These are phyloP conservation scores for Capronia coronata DNA, from an alignment of 2,329 filamentous ascomycete species.

Conservation along the genomic window DNA sequence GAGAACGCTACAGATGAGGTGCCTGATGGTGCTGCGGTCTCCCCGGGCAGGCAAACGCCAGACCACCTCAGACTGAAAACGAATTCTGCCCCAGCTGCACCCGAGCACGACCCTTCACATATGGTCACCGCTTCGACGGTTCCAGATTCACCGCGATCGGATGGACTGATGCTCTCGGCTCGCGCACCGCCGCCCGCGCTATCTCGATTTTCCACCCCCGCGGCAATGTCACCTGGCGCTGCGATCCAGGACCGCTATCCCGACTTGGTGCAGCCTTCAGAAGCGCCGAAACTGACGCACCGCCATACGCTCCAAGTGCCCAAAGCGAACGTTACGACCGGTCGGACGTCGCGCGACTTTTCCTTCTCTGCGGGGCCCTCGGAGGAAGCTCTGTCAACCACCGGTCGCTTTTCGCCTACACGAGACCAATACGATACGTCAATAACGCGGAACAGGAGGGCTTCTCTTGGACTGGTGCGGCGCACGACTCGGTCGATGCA, in stretches of 20 bases:
- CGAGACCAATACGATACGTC: conserved; percentile 32
- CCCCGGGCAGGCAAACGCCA: conserved; percentile 30
- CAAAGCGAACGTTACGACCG: conserved; percentile 55
- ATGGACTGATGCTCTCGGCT: conserved; percentile 8
- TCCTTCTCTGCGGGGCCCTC: conserved; percentile 36
- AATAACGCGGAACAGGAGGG: conserved; percentile 56
- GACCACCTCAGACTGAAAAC: conserved; percentile 19
- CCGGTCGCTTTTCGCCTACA: conserved; percentile 74
- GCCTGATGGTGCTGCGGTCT: conserved; percentile 22
- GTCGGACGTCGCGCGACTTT: conserved; percentile 61
- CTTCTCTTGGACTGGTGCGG: conserved; percentile 75
- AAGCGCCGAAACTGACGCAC: conserved; percentile 60
- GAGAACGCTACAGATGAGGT: conserved; percentile 19
- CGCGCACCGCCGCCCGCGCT: conserved; percentile 14
- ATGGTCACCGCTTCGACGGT: conserved; percentile 34
- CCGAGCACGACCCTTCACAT: conserved; percentile 30
- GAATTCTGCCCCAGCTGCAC: conserved; percentile 10
- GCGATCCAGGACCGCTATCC: conserved; percentile 18
- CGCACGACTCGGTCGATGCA: conserved; percentile 77
- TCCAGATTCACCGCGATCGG: conserved; percentile 28
- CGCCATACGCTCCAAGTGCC: conserved; percentile 86
- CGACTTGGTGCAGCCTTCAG: conserved; percentile 46
- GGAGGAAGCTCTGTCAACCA: conserved; percentile 60
- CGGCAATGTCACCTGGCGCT: conserved; percentile 55
- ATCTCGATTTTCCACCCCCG: conserved; percentile 38